Evolutionary conservation across 1,284 basidiomycete species (phyloP).

Genomic region (Papiliotrema laurentii): DNA sequence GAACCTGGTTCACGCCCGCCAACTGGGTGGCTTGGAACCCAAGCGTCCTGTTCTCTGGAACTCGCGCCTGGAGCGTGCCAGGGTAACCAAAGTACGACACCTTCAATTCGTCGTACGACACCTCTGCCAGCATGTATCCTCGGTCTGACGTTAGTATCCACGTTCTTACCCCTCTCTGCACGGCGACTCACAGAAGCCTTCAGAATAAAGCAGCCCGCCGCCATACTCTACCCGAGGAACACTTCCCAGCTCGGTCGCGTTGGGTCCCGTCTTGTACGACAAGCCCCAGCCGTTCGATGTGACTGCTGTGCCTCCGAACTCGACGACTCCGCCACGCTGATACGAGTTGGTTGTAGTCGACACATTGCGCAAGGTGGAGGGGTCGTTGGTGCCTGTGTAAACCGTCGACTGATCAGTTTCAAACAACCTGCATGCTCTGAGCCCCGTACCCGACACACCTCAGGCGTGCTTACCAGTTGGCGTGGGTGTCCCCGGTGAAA

Average conservation of each 20-base stretch:
- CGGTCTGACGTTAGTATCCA: slow-evolving; percentile 1
- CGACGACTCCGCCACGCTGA: slow-evolving; percentile 50
- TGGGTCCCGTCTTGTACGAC: slow-evolving; percentile 2
- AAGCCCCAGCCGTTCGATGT: slow-evolving; percentile 50
- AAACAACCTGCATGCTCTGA: slow-evolving; percentile 7
- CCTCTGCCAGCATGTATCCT: slow-evolving; percentile 7
- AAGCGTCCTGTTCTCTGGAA: slow-evolving; percentile 5
- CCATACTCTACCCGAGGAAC: slow-evolving; percentile 2
- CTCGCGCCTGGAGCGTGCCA: slow-evolving; percentile 3
- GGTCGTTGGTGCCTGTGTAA: slow-evolving; percentile 14
- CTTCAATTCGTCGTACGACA: slow-evolving; percentile 5
- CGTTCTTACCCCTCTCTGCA: no score
- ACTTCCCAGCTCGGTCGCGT: slow-evolving; percentile 2
- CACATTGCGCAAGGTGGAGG: slow-evolving; percentile 10
- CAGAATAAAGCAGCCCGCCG: slow-evolving; percentile 7
- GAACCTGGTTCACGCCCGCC: slow-evolving; percentile 8
- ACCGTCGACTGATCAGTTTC: slow-evolving; percentile 13
- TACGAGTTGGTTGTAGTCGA: slow-evolving; percentile 53
- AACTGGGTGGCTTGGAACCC: background rate
- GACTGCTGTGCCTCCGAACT: slow-evolving; percentile 64
- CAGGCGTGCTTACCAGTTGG: slow-evolving; percentile 1
- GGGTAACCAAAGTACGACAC: slow-evolving; percentile 8
- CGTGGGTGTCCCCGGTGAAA: slow-evolving; percentile 62
- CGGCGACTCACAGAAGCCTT: slow-evolving; percentile 4
- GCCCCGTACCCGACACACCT: background rate